Evolutionary conservation across 148 eudicot species (phyloP).

Genomic region (Vaccinium vitisidaea): DNA sequence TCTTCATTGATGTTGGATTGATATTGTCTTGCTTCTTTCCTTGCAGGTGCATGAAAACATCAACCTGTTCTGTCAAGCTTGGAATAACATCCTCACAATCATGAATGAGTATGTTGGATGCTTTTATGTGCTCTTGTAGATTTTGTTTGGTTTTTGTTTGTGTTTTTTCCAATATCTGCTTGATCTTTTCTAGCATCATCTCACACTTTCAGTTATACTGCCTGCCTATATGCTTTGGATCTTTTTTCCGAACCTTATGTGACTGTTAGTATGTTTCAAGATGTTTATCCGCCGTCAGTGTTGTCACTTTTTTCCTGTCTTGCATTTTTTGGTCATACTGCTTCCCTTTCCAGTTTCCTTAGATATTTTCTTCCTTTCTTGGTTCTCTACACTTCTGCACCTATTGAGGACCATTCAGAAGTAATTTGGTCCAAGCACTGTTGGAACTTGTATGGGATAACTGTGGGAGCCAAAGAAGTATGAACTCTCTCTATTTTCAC

Average conservation of each 20-base stretch:
- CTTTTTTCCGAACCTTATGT: neutral
- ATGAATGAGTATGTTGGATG: slow-evolving; percentile 65
- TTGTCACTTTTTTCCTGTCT: neutral
- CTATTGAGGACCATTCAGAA: neutral
- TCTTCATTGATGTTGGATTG: neutral
- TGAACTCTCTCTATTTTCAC: neutral
- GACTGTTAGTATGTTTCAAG: neutral
- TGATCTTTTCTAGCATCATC: neutral
- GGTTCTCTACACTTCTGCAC: neutral
- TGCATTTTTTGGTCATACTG: neutral
- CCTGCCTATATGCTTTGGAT: neutral
- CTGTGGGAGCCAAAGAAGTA: slow-evolving; percentile 1
- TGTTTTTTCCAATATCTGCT: neutral
- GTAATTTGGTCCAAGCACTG: neutral
- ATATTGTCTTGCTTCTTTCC: slow-evolving; percentile 17
- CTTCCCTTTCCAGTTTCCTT: neutral
- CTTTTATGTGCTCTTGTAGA: slow-evolving; percentile 12
- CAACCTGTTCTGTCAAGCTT: slow-evolving; percentile 69
- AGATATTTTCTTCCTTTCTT: neutral
- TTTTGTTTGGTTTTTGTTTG: neutral
- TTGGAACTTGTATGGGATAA: neutral
- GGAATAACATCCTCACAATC: slow-evolving; percentile 55
- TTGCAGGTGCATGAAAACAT: slow-evolving; percentile 77
- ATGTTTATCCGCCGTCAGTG: neutral
- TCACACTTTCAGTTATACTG: neutral